Evolutionary conservation across 495 filamentous ascomycete genomes (phyloP).

Genomic region (Neurospora hispaniola): DNA sequence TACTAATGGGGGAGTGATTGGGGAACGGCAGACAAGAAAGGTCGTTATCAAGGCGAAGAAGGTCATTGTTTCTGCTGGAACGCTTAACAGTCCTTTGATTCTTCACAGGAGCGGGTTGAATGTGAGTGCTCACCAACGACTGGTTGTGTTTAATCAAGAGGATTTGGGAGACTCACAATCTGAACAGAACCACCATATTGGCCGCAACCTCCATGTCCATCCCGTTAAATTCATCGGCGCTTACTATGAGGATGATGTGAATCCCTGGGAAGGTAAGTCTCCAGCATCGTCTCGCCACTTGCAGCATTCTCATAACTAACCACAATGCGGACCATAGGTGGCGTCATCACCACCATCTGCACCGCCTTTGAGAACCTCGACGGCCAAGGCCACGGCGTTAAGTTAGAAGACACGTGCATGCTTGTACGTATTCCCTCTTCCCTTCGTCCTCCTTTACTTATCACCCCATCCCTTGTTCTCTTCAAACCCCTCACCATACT

Average conservation of each 20-base stretch:
- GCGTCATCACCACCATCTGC: slow-evolving; percentile 65
- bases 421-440: slow-evolving; percentile 3
- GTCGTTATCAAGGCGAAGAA: slow-evolving; percentile 70
- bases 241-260: slow-evolving; percentile 52
- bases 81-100: slow-evolving; percentile 64
- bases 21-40: slow-evolving; percentile 38
- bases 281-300: background rate
- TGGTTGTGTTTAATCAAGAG: too few relatives aligned
- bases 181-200: slow-evolving; percentile 58
- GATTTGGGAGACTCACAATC: too few relatives aligned
- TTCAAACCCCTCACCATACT: background rate
- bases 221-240: slow-evolving; percentile 54
- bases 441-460: background rate
- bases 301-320: background rate
- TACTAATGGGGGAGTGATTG: slow-evolving; percentile 43
- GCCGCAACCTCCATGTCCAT: slow-evolving; percentile 74
- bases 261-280: slow-evolving; percentile 63
- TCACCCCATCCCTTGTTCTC: background rate
- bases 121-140: slow-evolving; percentile 18
- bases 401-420: slow-evolving; percentile 66
- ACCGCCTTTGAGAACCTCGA: slow-evolving; percentile 76
- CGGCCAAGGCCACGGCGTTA: slow-evolving; percentile 69
- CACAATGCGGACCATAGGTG: slow-evolving; percentile 20
- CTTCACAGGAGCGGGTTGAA: slow-evolving; percentile 60
- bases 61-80: slow-evolving; percentile 66